Evolutionary conservation across 108 stramenopile genomes (phyloP), one percentile per base, ranked within the genome.

Genomic region (Conticribra weissflogii): DNA sequence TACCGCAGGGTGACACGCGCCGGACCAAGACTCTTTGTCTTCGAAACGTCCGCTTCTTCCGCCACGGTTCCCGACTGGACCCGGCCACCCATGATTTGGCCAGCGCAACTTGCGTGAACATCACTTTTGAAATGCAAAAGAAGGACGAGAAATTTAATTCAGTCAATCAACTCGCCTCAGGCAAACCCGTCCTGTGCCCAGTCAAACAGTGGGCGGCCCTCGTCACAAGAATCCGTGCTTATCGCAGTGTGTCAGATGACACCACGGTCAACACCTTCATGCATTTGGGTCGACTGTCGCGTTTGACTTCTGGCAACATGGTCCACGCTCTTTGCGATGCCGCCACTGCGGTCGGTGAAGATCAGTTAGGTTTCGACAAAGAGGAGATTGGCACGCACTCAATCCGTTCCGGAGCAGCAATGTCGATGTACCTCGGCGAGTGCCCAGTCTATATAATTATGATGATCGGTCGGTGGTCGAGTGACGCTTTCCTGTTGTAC

Each of bases 401-500:
- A n/a, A n/a, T n/a, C n/a, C n/a, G n/a, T n/a, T n/a, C n/a, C n/a
- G n/a, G n/a, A n/a, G n/a, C n/a, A n/a, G n/a, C n/a, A n/a, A n/a
- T n/a, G n/a, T n/a, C n/a, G n/a, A n/a, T n/a, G n/a, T n/a, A n/a
- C n/a, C n/a, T n/a, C n/a, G n/a, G n/a, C n/a, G n/a, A n/a, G n/a
- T n/a, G n/a, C n/a, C n/a, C n/a, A n/a, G n/a, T n/a, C n/a, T n/a
- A n/a, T n/a, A n/a, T n/a, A n/a, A 70, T 70, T 5, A 59, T 41
- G 59, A 48, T 60, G 14, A 60, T 70, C 0, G 68, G 68, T 2
- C 31, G 58, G 0, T 70, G 68, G 59, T 51, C 50, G 7, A 70
- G 68, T 44, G 68, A 70, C 21, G 68, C 68, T 3, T 70, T 70
- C 2, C 19, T 70, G 1, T 12, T 12, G n/a, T 70, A 70, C 44